Evolutionary conservation across 2,329 filamentous ascomycete genomes (phyloP).

Genomic region (Aspergillus puulaauensis): DNA sequence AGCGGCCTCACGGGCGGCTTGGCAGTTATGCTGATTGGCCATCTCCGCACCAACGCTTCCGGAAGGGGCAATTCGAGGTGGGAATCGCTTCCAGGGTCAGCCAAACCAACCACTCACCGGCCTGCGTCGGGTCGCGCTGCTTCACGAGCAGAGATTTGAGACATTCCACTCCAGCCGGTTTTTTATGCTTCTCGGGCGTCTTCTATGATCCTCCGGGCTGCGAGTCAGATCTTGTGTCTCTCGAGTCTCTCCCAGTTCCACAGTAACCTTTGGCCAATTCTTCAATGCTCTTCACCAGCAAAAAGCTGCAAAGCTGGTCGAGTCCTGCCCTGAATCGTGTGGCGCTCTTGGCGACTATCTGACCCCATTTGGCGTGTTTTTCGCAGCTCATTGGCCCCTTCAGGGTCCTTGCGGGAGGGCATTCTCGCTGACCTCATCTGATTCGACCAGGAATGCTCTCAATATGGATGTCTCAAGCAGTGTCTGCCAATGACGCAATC

Average conservation of each 20-base stretch:
- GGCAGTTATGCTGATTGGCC: conserved; percentile 13
- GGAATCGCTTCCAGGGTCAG: conserved; percentile 17
- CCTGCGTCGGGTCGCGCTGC: background rate
- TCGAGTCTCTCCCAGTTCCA: background rate
- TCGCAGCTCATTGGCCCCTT: conserved; percentile 2
- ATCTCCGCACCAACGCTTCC: conserved; percentile 19
- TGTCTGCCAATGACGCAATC: conserved; percentile 5
- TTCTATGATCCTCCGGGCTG: too few species aligned
- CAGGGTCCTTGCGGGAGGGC: background rate
- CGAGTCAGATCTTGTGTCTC: too few species aligned
- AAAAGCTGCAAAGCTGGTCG: background rate
- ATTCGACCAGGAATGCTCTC: background rate
- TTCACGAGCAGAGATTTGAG: background rate
- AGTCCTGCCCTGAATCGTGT: background rate
- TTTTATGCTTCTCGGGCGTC: background rate
- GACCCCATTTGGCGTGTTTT: background rate
- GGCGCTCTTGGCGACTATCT: background rate
- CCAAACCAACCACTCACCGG: conserved; percentile 17
- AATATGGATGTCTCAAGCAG: background rate
- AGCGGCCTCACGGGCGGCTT: background rate
- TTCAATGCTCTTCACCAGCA: background rate
- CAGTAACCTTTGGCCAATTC: background rate
- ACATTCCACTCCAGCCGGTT: background rate
- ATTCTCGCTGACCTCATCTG: conserved; percentile 5
- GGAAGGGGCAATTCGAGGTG: conserved; percentile 16